phyloP scores from a whole-genome alignment of 495 filamentous ascomycete genomes.

The Lepraria neglecta region DNA sequence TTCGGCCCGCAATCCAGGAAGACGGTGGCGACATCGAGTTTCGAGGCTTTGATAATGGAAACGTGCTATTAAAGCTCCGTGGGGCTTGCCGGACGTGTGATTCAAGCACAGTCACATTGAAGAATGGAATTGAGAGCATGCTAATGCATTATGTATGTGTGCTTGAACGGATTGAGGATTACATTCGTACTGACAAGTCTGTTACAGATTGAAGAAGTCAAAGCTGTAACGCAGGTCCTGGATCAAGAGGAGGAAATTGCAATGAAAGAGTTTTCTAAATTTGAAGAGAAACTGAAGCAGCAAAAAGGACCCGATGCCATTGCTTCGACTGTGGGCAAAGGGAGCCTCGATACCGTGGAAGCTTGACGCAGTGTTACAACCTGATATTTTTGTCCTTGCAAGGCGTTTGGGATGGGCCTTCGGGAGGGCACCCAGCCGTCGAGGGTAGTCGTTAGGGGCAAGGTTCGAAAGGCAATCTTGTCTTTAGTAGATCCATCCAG shows the following conservation, averaged over 20 bases:
- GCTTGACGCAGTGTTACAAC: conserved; percentile 28
- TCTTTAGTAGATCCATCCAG: background rate
- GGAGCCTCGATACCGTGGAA: conserved; percentile 57
- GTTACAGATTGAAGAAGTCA: conserved; percentile 83
- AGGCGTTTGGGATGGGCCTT: background rate
- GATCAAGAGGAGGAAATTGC: conserved; percentile 91
- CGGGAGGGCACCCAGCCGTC: background rate
- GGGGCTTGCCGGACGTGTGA: conserved; percentile 95
- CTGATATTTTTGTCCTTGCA: background rate
- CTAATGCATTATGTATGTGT: conserved; percentile 66
- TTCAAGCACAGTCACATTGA: conserved; percentile 87
- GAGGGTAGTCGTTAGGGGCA: background rate
- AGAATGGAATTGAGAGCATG: conserved; percentile 97
- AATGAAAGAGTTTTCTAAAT: conserved; percentile 84
- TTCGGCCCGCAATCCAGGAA: conserved; percentile 91
- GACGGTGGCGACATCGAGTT: conserved; percentile 97
- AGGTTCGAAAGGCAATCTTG: background rate
- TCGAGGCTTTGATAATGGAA: conserved; percentile 77
- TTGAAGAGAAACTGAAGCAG: conserved; percentile 85
- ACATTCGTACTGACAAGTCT: conserved; percentile 15
- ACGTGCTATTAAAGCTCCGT: conserved; percentile 78
- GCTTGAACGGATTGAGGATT: background rate
- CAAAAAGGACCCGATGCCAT: conserved; percentile 58
- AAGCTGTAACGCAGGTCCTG: conserved; percentile 83
- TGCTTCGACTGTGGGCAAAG: conserved; percentile 58